Evolutionary conservation across 352 stramenopile species (phyloP), one percentile per base, ranked within the genome.

Genomic region (Phytophthora pluvialis): DNA sequence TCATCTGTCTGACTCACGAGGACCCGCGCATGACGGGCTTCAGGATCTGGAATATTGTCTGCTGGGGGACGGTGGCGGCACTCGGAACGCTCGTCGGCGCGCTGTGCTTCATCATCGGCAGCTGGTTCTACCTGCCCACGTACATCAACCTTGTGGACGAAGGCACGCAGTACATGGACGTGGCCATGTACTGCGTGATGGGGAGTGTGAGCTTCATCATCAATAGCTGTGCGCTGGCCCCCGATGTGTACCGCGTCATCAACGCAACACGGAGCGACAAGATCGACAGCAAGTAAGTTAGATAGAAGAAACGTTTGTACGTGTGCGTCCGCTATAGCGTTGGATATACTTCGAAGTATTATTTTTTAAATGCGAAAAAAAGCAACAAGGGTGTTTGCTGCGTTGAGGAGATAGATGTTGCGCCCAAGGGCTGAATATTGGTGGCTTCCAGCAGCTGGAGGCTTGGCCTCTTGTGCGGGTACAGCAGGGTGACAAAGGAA

Each of bases 171-270:
- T 89, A 90, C 74, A 88, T 89, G 78, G 86, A 91, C 78, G 77
- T 78, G 58, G 76, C 80, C 39, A 90, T 90, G 40, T 87, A 75
- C 67, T 94, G 89, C 67, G 79, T 86, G 16, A 64, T 86, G 32
- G 86, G 86, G 10, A 90, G 81, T 70, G 68, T 90, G 2, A 89
- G 90, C 64, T 94, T 94, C 70, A 76, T 88, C 40, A 84, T 94
- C 66, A 89, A 80, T 64, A 77, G 72, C 26, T 51, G 88, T 6
- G 73, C 81, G 18, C 60, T 89, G 26, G 78, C 88, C 59, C 81
- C 83, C 3, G 81, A 78, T 50, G 66, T 89, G 52, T 64, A 73
- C 47, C 70, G 60, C 28, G 68, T 80, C 21, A 61, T 56, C 8
- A 55, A 10, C 21, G 32, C 52, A 45, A n/a, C n/a, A n/a, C 32